Percentiles rank a stretch among this genome's conserved stretches.
These are phyloP conservation scores for Phalaenopsis hybrid DNA, from an alignment of 116 monocot genomes.

Conservation along the genomic window DNA sequence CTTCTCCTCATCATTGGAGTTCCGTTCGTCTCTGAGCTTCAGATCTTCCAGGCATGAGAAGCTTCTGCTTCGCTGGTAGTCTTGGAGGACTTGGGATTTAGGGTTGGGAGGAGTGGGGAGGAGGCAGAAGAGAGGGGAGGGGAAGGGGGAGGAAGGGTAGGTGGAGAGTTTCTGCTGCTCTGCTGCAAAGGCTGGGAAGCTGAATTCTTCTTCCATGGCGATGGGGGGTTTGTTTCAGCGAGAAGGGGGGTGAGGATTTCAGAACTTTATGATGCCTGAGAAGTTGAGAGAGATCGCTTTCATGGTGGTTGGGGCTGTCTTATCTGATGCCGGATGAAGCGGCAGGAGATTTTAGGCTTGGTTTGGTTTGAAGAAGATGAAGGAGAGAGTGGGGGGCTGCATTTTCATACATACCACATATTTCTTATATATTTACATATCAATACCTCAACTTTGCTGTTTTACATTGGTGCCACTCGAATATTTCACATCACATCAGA, in stretches of 20 bases:
- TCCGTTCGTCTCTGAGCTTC: neutral
- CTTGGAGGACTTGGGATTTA: neutral
- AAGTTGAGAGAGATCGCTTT: neutral
- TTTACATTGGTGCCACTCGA: too few species aligned
- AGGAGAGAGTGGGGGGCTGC: too few species aligned
- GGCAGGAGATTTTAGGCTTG: neutral
- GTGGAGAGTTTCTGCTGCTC: neutral
- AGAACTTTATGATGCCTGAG: neutral
- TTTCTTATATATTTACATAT: too few species aligned
- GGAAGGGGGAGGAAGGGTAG: neutral
- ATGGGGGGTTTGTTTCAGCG: too few species aligned
- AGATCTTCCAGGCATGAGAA: conserved; percentile 2
- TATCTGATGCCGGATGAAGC: neutral
- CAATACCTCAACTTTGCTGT: too few species aligned
- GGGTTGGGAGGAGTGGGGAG: neutral
- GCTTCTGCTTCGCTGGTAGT: neutral
- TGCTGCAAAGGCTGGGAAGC: neutral
- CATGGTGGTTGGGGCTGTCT: neutral
- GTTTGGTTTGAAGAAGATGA: neutral
- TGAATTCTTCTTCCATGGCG: conserved; percentile 4
- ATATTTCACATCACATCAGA: too few species aligned
- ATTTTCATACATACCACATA: too few species aligned
- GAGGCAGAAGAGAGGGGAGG: neutral
- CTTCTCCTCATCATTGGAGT: conserved; percentile 8
- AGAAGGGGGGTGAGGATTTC: neutral